Conservation (phyloP, 2,329 filamentous ascomycete genomes). For the Ophiocordyceps camponoti-floridani region DNA sequence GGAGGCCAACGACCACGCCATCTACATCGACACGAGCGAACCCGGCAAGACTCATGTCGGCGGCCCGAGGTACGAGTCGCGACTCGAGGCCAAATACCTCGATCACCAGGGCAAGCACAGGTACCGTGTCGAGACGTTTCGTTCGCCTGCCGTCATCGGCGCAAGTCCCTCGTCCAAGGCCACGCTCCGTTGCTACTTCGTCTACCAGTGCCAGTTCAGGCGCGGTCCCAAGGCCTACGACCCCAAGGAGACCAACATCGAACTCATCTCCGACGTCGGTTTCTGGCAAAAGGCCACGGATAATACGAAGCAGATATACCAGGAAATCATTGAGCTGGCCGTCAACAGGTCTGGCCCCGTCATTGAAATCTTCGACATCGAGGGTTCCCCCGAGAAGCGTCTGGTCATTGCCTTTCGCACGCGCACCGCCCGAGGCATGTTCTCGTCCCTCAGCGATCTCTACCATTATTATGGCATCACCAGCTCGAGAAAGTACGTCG, state of each 20-base stretch:
- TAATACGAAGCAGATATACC: slow-evolving; percentile 93
- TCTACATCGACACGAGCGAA: slow-evolving; percentile 95
- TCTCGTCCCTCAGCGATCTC: slow-evolving; percentile 85
- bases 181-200: slow-evolving; percentile 91
- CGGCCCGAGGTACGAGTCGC: slow-evolving; percentile 83
- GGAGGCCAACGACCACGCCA: slow-evolving; percentile 84
- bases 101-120: slow-evolving; percentile 56
- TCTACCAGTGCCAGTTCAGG: slow-evolving; percentile 89
- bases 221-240: slow-evolving; percentile 52
- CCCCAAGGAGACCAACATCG: slow-evolving; percentile 69
- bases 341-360: slow-evolving; percentile 79
- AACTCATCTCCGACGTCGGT: slow-evolving; percentile 79
- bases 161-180: slow-evolving; percentile 50
- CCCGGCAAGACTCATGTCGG: slow-evolving; percentile 60
- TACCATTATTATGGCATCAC: slow-evolving; percentile 99
- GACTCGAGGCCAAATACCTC: slow-evolving; percentile 89
- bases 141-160: slow-evolving; percentile 68
- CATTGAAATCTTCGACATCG: slow-evolving; percentile 95
- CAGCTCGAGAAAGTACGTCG: slow-evolving; percentile 89
- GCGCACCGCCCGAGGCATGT: slow-evolving; percentile 78
- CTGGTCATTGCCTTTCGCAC: slow-evolving; percentile 90
- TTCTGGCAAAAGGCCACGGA: slow-evolving; percentile 91
- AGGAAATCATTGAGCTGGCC: slow-evolving; percentile 76
- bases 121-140: slow-evolving; percentile 95
- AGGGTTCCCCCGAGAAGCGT: slow-evolving; percentile 79